A percentile compares a stretch with the other conserved stretches of the same genome.
Evolutionary conservation across 305 asterid genomes (phyloP).

Genomic region (Ilex paraguariensis): DNA sequence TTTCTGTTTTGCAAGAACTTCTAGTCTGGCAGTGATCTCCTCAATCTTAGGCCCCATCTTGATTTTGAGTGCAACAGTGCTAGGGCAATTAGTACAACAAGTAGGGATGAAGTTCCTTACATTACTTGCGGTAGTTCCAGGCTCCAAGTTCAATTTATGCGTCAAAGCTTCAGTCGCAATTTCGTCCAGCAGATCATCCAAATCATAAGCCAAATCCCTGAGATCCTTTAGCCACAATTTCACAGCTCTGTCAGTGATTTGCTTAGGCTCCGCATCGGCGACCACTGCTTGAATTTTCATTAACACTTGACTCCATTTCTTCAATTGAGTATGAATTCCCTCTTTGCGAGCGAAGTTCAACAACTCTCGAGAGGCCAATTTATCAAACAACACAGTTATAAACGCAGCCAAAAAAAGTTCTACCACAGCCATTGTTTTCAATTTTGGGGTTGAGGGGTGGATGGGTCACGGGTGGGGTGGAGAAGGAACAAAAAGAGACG

Average conservation of each 20-base stretch:
- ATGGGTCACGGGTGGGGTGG: too few relatives aligned
- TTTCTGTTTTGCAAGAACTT: conserved; percentile 1
- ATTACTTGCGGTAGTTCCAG: not conserved
- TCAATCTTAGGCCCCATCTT: not conserved
- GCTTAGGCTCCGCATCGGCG: too few relatives aligned
- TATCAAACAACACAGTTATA: conserved; percentile 7
- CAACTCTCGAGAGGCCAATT: conserved; percentile 4
- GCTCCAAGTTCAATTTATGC: not conserved
- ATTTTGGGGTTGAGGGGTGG: too few relatives aligned
- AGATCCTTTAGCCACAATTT: too few relatives aligned
- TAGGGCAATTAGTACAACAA: not conserved
- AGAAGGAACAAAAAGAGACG: too few relatives aligned
- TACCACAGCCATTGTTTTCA: not conserved
- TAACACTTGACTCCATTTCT: not conserved
- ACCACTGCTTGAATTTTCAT: not conserved
- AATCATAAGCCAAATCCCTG: too few relatives aligned
- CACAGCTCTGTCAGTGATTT: not conserved
- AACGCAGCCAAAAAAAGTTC: conserved; percentile 2
- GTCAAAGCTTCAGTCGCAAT: conserved; percentile 4
- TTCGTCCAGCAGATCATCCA: too few relatives aligned
- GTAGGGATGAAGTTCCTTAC: conserved; percentile 1
- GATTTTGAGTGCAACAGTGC: not conserved
- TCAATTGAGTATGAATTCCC: not conserved
- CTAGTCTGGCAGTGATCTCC: not conserved
- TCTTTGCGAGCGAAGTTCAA: not conserved